Evolutionary conservation across 164 flowering plant species (phyloP), one percentile per base, ranked within the genome.

Genomic region (Vitis amurensis): DNA sequence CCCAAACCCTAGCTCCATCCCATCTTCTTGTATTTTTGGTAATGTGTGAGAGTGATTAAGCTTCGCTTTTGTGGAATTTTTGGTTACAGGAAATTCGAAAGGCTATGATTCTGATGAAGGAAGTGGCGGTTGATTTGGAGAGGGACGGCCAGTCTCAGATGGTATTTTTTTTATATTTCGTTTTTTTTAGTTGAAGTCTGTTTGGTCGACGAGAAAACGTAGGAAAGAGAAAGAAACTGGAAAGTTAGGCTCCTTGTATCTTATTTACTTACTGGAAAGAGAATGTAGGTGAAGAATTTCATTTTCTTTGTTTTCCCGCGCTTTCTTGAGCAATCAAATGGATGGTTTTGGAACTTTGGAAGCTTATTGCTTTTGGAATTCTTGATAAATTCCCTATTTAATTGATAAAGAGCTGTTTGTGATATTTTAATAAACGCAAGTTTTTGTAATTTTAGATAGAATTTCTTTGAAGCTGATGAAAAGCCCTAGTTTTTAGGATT

Each of bases 81-180:
- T 67, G 59, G 64, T 77, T 68, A 72, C 83, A 94, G 98, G 98
- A 91, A 16, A 80, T 89, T 56, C 80, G 94, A 27, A 89, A 71
- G 73, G 69, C 76, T 9, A 12, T 86, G 68, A 15, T 27, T 70
- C 17, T 76, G 70, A 80, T 91, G 72, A 91, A 85, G 81, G 88
- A 76, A 4, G 59, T 89, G 17, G 97, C 87, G 1, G 91, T 89
- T 48, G 89, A 85, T 74, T 68, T 91, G 72, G 97, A 94, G 87
- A 86, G 69, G 65, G 90, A 83, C 1, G 80, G 86, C 23, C 73
- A 78, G 63, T 71, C 81, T 63, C 64, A 82, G 8, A 76, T 55
- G 88, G 90, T 88, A 79, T 15, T 70, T 57, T 61, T 4, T 4
- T n/a, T 1, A 31, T 31, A 31, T 31, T 4, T 31, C 44, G 27